A percentile compares a stretch with the other conserved stretches of the same genome.
phyloP scores from a whole-genome alignment of 2,329 filamentous ascomycete genomes.

The Fusarium sp. region DNA sequence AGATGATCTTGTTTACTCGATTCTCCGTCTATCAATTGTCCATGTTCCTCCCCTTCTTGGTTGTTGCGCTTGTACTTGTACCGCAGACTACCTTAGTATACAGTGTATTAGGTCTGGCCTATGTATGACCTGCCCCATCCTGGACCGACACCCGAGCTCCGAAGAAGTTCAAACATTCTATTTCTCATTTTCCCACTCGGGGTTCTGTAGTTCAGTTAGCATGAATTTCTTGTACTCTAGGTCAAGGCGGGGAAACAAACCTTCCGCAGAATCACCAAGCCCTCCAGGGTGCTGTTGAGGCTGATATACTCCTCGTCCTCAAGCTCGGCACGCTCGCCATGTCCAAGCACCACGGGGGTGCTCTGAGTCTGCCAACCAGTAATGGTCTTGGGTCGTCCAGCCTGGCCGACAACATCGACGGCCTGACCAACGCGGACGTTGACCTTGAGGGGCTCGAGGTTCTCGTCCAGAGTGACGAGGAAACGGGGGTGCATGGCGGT shows the following conservation, averaged over 20 bases:
- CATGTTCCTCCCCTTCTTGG: slow-evolving; percentile 27
- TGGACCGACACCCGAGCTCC: slow-evolving; percentile 32
- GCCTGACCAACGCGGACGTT: slow-evolving; percentile 98
- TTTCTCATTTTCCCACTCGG: slow-evolving; percentile 55
- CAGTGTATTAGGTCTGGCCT: slow-evolving; percentile 44
- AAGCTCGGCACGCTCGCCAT: slow-evolving; percentile 94
- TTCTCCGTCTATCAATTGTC: slow-evolving; percentile 46
- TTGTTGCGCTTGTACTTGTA: slow-evolving; percentile 33
- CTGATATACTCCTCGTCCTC: slow-evolving; percentile 98
- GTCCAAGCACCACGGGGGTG: slow-evolving; percentile 94
- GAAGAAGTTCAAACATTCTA: slow-evolving; percentile 41
- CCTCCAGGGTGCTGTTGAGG: slow-evolving; percentile 90
- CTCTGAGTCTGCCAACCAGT: slow-evolving; percentile 99
- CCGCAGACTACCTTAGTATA: slow-evolving; percentile 50
- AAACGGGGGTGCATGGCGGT: slow-evolving; percentile 97
- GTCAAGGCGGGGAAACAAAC: slow-evolving; percentile 62
- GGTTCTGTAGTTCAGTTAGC: slow-evolving; percentile 49
- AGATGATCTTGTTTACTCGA: slow-evolving; percentile 35
- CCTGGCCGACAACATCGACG: slow-evolving; percentile 97
- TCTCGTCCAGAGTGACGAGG: slow-evolving; percentile 94
- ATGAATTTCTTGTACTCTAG: not conserved
- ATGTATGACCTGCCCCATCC: slow-evolving; percentile 36
- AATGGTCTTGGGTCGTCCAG: slow-evolving; percentile 97
- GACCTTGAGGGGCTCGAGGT: slow-evolving; percentile 91
- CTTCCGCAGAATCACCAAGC: slow-evolving; percentile 96